Evolutionary conservation across 371 early-diverging fungal genomes (phyloP).

Genomic region (Choanephora cucurbitarum): DNA sequence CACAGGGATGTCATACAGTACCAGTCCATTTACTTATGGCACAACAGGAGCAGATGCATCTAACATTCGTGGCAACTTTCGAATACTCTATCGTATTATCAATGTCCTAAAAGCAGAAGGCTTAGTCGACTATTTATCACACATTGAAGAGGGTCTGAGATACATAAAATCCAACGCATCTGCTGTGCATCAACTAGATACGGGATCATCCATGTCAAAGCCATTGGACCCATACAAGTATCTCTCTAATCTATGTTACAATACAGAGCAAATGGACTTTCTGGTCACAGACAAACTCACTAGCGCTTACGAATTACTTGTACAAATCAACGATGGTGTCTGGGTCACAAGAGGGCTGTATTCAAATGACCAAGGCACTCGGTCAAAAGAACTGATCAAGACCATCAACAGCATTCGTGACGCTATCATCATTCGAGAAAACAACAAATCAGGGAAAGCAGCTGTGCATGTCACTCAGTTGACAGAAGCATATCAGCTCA

Average conservation of each 20-base stretch:
- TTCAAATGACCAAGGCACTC: not conserved
- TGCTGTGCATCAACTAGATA: too few relatives aligned
- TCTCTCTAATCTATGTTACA: constrained; percentile 2
- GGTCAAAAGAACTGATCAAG: constrained; percentile 6
- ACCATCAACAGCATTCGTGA: not conserved
- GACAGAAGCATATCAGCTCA: not conserved
- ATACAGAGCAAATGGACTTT: constrained; percentile 8
- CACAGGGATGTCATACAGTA: not conserved
- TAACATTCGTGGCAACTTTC: constrained; percentile 19
- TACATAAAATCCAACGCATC: not conserved
- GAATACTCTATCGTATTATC: constrained; percentile 27
- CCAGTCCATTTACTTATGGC: not conserved
- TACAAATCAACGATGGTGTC: constrained; percentile 20
- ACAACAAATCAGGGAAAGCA: not conserved
- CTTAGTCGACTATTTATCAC: constrained; percentile 17
- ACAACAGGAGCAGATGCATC: too few relatives aligned
- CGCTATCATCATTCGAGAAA: not conserved
- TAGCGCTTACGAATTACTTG: constrained; percentile 8
- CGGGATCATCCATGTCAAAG: too few relatives aligned
- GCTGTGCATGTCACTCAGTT: not conserved
- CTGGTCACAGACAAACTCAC: constrained; percentile 8
- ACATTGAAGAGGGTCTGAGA: constrained; percentile 17
- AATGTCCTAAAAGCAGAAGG: constrained; percentile 26
- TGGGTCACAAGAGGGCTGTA: constrained; percentile 31
- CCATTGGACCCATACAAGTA: constrained; percentile 2